Conservation (phyloP, 768 basidiomycete species). For the Xerocomellus intermedius region DNA sequence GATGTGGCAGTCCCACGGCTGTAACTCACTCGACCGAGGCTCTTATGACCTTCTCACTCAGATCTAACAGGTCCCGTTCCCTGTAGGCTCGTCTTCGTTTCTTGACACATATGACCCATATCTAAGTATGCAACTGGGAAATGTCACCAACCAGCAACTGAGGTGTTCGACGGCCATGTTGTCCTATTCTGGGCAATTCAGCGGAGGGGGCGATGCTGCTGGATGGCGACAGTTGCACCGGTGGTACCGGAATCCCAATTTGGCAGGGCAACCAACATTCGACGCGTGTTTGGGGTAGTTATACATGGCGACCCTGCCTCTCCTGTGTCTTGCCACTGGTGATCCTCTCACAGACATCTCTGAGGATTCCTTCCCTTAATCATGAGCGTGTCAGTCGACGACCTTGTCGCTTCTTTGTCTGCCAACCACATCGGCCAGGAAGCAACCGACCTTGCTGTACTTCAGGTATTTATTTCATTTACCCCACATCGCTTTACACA, state of each 20-base stretch:
- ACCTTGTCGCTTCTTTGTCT: conserved; percentile 48
- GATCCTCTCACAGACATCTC: background rate
- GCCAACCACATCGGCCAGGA: conserved; percentile 53
- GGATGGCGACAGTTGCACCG: background rate
- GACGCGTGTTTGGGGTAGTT: conserved; percentile 26
- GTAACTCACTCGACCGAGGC: background rate
- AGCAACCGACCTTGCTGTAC: conserved; percentile 47
- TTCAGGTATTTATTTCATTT: conserved; percentile 38
- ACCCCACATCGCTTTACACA: conserved; percentile 14
- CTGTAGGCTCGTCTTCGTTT: background rate
- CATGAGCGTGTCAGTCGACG: conserved; percentile 50
- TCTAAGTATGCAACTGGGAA: background rate
- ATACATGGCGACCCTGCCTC: conserved; percentile 9
- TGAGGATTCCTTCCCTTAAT: background rate
- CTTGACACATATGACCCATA: background rate
- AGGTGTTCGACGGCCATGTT: background rate
- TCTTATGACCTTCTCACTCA: background rate
- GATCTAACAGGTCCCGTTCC: background rate
- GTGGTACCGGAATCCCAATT: conserved; percentile 12
- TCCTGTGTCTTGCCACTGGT: conserved; percentile 6
- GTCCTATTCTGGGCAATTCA: background rate
- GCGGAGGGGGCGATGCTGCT: background rate
- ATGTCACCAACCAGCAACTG: conserved; percentile 5
- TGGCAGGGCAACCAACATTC: background rate
- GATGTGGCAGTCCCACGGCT: background rate